Percentiles rank a stretch among this genome's conserved stretches.
Evolutionary conservation across 495 filamentous ascomycete species (phyloP).

Genomic region (Extremus antarcticus): DNA sequence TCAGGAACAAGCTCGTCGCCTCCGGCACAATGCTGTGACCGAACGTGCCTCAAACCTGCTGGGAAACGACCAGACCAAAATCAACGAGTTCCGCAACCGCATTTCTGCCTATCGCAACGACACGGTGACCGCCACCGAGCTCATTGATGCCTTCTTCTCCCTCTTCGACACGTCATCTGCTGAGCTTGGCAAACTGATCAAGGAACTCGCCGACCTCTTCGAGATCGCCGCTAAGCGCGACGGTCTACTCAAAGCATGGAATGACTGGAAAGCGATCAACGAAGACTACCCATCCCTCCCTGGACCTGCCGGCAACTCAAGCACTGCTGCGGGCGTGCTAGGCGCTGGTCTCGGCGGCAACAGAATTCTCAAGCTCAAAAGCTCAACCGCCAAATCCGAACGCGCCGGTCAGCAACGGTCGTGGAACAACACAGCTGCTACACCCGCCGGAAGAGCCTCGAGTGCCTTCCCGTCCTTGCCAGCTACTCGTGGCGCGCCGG

Average conservation of each 20-base stretch:
- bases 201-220: constrained; percentile 87
- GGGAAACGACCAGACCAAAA: constrained; percentile 58
- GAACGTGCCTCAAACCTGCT: constrained; percentile 76
- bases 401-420: constrained; percentile 44
- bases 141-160: constrained; percentile 72
- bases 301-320: constrained; percentile 48
- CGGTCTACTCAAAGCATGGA: constrained; percentile 70
- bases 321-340: constrained; percentile 35
- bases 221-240: constrained; percentile 66
- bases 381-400: constrained; percentile 62
- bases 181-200: constrained; percentile 79
- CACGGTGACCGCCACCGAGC: constrained; percentile 53
- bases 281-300: constrained; percentile 93
- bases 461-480: constrained; percentile 14
- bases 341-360: constrained; percentile 38
- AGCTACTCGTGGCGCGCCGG: neutral
- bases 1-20: constrained; percentile 66
- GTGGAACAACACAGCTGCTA: constrained; percentile 33
- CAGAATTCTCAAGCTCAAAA: constrained; percentile 63
- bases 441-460: constrained; percentile 24
- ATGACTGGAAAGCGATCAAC: constrained; percentile 87
- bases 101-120: constrained; percentile 65
- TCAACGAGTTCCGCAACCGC: constrained; percentile 61
- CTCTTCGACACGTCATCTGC: constrained; percentile 69
- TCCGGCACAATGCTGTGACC: constrained; percentile 68